These are phyloP conservation scores for Saccharomycopsis hybrid DNA, from an alignment of 1,139 yeast genomes.

Conservation along the genomic window DNA sequence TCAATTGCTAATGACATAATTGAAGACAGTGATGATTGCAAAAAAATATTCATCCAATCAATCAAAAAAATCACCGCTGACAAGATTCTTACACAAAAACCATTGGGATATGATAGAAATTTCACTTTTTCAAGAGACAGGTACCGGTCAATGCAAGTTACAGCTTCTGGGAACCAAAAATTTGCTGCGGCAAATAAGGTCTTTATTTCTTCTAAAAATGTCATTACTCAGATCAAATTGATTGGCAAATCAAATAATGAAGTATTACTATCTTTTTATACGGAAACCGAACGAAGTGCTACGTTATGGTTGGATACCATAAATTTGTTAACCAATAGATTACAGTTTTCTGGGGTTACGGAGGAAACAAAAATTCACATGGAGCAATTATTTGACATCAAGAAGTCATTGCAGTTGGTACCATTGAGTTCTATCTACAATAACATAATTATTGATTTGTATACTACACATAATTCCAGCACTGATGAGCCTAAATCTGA, in stretches of 20 bases:
- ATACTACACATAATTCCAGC: no score
- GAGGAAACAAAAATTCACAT: conserved; percentile 13
- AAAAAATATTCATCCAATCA: conserved; percentile 2
- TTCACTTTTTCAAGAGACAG: conserved; percentile 2
- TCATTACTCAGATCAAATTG: conserved; percentile 12
- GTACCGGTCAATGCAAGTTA: conserved; percentile 4
- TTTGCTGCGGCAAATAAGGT: neutral
- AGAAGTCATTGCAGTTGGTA: conserved; percentile 15
- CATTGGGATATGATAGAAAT: neutral
- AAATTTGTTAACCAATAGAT: conserved; percentile 15
- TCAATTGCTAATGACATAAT: conserved; percentile 3
- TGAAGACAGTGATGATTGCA: conserved; percentile 4
- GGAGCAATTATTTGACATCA: conserved; percentile 18
- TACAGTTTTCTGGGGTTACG: conserved; percentile 8
- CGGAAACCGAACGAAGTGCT: conserved; percentile 12
- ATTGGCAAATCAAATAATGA: conserved; percentile 1
- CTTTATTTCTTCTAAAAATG: conserved; percentile 9
- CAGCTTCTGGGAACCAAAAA: neutral
- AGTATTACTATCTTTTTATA: conserved; percentile 9
- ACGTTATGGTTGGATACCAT: conserved; percentile 17
- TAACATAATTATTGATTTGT: conserved; percentile 10
- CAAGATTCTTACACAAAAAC: neutral
- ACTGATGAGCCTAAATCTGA: no score
- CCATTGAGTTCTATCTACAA: conserved; percentile 15
- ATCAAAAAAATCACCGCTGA: conserved; percentile 10